These are phyloP conservation scores for Berberis vulgaris DNA, from an alignment of 164 flowering plant species.

Conservation along the genomic window DNA sequence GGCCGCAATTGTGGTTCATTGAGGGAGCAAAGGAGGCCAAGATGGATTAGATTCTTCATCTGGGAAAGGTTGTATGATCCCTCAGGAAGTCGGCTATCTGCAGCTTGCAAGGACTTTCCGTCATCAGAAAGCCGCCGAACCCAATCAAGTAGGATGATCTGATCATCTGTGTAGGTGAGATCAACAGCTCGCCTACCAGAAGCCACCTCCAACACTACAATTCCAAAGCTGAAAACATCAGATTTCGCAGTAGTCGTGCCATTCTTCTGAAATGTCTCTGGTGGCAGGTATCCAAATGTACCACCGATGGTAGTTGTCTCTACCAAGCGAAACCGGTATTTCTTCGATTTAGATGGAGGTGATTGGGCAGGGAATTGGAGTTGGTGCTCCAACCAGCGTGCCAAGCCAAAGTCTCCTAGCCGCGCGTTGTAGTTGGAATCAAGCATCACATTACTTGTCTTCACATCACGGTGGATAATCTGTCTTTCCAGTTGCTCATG, in stretches of 20 bases:
- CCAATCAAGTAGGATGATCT: slow-evolving; percentile 81
- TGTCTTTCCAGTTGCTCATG: slow-evolving; percentile 91
- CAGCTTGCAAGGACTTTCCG: slow-evolving; percentile 36
- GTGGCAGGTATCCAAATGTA: slow-evolving; percentile 89
- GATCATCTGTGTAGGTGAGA: slow-evolving; percentile 67
- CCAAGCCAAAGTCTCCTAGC: slow-evolving; percentile 94
- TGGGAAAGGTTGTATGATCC: slow-evolving; percentile 53
- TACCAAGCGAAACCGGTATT: slow-evolving; percentile 47
- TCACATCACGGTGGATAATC: slow-evolving; percentile 88
- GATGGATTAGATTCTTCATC: slow-evolving; percentile 47
- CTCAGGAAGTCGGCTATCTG: slow-evolving; percentile 45
- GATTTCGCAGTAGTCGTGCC: slow-evolving; percentile 60
- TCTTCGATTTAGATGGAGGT: slow-evolving; percentile 3
- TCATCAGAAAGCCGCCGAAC: slow-evolving; percentile 62
- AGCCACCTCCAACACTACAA: slow-evolving; percentile 72
- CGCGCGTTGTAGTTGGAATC: slow-evolving; percentile 72
- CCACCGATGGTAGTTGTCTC: slow-evolving; percentile 84
- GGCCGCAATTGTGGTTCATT: slow-evolving; percentile 68
- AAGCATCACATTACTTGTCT: slow-evolving; percentile 93
- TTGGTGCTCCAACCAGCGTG: slow-evolving; percentile 86
- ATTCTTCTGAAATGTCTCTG: slow-evolving; percentile 69
- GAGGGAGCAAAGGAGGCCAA: slow-evolving; percentile 79
- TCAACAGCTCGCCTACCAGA: slow-evolving; percentile 84
- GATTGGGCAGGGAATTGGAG: slow-evolving; percentile 25
- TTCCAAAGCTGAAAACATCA: slow-evolving; percentile 92